Conservation (phyloP, 1,139 yeast genomes). For the Meyerozyma smithsonii region DNA sequence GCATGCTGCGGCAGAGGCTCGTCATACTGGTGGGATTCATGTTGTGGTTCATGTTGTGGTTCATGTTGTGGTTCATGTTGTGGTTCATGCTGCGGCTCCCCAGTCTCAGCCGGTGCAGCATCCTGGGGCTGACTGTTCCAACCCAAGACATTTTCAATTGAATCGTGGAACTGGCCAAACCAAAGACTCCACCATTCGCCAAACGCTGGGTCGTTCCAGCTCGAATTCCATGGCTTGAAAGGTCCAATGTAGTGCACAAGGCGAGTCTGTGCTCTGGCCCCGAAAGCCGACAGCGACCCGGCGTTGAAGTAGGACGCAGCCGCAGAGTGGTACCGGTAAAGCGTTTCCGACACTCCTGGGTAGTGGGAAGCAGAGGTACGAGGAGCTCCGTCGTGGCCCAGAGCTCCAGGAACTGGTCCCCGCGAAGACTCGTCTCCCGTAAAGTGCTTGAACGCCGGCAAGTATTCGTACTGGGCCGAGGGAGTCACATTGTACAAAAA, state of each 20-base stretch:
- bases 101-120: too few species aligned
- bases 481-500: constrained; percentile 86
- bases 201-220: constrained; percentile 16
- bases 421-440: constrained; percentile 9
- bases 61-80: constrained; percentile 3
- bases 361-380: not conserved
- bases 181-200: constrained; percentile 45
- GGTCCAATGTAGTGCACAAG: constrained; percentile 81
- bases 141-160: constrained; percentile 9
- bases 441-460: constrained; percentile 73
- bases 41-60: constrained; percentile 6
- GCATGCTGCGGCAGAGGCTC: too few species aligned
- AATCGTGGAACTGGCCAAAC: constrained; percentile 27
- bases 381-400: not conserved
- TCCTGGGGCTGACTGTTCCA: too few species aligned
- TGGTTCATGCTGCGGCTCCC: too few species aligned
- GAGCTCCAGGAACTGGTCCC: not conserved
- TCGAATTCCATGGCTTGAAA: constrained; percentile 70
- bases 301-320: constrained; percentile 20
- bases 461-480: constrained; percentile 71
- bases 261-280: constrained; percentile 35
- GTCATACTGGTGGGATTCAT: too few species aligned
- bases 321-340: constrained; percentile 20
- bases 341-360: constrained; percentile 10
- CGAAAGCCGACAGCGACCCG: constrained; percentile 3